phyloP scores from a whole-genome alignment of 768 basidiomycete genomes.

The Hypholoma sublateritium region DNA sequence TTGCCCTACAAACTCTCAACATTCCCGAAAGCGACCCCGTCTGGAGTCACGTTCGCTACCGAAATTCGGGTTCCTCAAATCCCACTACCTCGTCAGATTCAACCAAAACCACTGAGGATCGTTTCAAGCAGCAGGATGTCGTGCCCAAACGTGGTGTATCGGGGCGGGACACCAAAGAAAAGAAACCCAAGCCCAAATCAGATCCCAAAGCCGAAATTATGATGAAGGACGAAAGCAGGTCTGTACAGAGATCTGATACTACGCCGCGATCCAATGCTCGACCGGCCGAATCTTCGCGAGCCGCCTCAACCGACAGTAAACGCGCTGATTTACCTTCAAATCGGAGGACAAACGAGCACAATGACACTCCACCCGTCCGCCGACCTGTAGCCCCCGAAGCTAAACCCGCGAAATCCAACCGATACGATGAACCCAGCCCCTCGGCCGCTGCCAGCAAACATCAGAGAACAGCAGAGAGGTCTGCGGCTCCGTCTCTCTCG shows the following conservation, averaged over 20 bases:
- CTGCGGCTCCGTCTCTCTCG: conserved; percentile 1
- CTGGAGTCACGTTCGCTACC: conserved; percentile 55
- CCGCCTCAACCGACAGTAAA: neutral
- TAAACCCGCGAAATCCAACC: neutral
- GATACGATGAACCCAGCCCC: neutral
- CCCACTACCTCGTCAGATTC: conserved; percentile 10
- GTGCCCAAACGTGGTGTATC: conserved; percentile 46
- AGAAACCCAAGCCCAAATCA: conserved; percentile 42
- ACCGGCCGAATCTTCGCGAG: neutral
- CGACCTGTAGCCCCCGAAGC: neutral
- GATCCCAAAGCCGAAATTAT: conserved; percentile 39
- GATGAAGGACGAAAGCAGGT: conserved; percentile 49
- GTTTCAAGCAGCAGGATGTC: conserved; percentile 17
- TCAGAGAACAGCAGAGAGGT: neutral
- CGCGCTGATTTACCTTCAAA: neutral
- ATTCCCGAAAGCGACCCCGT: conserved; percentile 60
- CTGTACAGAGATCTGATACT: conserved; percentile 16
- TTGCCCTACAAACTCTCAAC: conserved; percentile 45
- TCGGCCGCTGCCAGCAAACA: neutral
- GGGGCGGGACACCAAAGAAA: conserved; percentile 46
- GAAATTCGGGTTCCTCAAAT: conserved; percentile 16
- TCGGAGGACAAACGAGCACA: neutral
- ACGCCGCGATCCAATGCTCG: neutral
- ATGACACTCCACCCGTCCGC: neutral
- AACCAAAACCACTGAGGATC: conserved; percentile 9